phyloP scores from a whole-genome alignment of 2,329 filamentous ascomycete species.

The Penicillium aurantiogriseum region DNA sequence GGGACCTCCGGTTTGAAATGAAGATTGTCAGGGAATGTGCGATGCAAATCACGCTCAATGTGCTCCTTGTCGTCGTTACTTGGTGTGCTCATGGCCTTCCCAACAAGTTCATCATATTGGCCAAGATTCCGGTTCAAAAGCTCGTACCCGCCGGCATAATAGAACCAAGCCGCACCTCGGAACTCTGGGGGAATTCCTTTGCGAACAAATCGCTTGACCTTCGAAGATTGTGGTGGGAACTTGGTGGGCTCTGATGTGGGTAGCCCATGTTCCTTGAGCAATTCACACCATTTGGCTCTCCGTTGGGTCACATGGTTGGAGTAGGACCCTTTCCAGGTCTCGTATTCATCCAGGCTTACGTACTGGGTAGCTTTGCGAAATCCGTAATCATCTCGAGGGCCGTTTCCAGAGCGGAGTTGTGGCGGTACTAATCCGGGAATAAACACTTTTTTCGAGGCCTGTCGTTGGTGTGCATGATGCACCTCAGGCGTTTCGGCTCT shows the following conservation, averaged over 20 bases:
- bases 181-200: constrained; percentile 94
- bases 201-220: constrained; percentile 84
- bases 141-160: constrained; percentile 83
- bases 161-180: constrained; percentile 96
- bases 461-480: constrained; percentile 17
- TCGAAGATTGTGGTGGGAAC: constrained; percentile 77
- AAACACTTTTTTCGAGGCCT: constrained; percentile 30
- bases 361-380: constrained; percentile 87
- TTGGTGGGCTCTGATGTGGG: constrained; percentile 68
- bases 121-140: constrained; percentile 73
- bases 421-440: constrained; percentile 43
- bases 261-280: constrained; percentile 74
- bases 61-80: constrained; percentile 76
- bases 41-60: constrained; percentile 89
- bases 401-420: constrained; percentile 31
- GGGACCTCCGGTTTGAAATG: constrained; percentile 70
- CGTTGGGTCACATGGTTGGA: constrained; percentile 71
- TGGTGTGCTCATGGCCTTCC: constrained; percentile 63
- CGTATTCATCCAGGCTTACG: constrained; percentile 72
- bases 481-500: constrained; percentile 2
- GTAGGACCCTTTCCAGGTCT: constrained; percentile 76
- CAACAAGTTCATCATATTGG: constrained; percentile 70
- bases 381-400: constrained; percentile 75
- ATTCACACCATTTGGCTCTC: constrained; percentile 74
- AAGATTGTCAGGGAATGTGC: constrained; percentile 92